Percentiles rank a stretch among this genome's conserved stretches.
Conservation (phyloP, 306 rosid genomes). For the Casuarina equisetifolia region DNA sequence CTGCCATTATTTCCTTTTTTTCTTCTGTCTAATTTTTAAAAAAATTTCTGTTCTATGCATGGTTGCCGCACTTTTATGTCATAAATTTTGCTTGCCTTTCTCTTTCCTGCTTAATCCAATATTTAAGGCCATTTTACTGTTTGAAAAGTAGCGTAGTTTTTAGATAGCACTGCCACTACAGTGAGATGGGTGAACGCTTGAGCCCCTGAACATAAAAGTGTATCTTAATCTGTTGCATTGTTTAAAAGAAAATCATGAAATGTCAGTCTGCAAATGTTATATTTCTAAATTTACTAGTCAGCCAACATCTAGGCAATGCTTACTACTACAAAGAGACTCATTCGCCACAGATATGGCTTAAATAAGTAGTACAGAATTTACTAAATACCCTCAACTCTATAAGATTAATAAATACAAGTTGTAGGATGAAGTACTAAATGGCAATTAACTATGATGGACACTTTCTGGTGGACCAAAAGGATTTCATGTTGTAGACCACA, state of each 20-base stretch:
- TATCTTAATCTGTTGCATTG: not conserved
- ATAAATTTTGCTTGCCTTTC: not conserved
- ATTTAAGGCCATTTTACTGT: not conserved
- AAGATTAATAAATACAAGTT: not conserved
- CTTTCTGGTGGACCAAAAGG: not conserved
- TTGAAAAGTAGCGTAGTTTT: not conserved
- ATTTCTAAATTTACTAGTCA: no score
- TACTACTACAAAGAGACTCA: no score
- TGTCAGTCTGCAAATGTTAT: not conserved
- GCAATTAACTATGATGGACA: not conserved
- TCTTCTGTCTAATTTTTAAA: not conserved
- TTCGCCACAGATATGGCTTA: no score
- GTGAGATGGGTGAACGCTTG: not conserved
- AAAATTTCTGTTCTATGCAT: not conserved
- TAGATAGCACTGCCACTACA: not conserved
- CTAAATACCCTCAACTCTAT: no score
- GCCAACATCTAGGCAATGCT: no score
- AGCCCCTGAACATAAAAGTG: not conserved
- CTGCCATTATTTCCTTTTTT: not conserved
- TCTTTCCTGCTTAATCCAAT: not conserved
- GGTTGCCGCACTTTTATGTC: not conserved
- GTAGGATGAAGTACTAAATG: not conserved
- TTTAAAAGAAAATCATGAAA: no score
- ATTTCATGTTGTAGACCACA: not conserved
- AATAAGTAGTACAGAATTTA: no score